Base-by-base conservation (phyloP, 2,329 filamentous ascomycete species). In the Dactylonectria macrodidyma region DNA sequence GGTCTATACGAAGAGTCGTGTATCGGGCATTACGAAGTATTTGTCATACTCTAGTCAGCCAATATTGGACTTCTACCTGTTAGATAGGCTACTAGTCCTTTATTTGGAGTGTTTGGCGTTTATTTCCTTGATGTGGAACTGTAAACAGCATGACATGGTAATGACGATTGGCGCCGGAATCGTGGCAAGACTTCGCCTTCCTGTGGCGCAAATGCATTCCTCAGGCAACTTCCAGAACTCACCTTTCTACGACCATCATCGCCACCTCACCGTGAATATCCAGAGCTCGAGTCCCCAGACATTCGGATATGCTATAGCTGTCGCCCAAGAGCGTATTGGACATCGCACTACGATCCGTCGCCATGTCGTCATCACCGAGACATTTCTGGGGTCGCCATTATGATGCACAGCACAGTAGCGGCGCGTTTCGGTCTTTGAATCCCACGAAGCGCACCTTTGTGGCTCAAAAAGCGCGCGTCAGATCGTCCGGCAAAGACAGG, bases 331-430 rank as follows among this genome's bases (percentile, higher is more conserved):
- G 22, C 22, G 16, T 12, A 26, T n/a, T 22, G 11, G 44, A n/a
- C 48, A 46, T 30, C 9, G 26, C 22, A 24, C n/a, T 10, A 55
- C 19, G n/a, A 14, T 24, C 24, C 26, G 19, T 22, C 22, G 26
- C 14, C 36, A 69, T 65, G 59, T 19, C 57, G 8, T 3, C 59
- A 6, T 24, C 38, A 8, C 58, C 38, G 26, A 59, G 57, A 41
- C 67, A 69, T 51, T 71, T 69, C 56, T 19, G 48, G 14, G 61
- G 61, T 5, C 62, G 65, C 36, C 69, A 67, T 46, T 69, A 69
- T 34, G 24, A 65, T 5, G 62, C 69, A 6, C 56, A 66, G n/a
- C 69, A 64, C 26, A 58, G 16, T 50, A 50, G 36, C 9, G 69
- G 67, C 12, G 66, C 66, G 4, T 60, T 65, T 9, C 38, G 46